phyloP scores from a whole-genome alignment of 768 basidiomycete genomes.

The Rhodotorula sphaerocarpa region DNA sequence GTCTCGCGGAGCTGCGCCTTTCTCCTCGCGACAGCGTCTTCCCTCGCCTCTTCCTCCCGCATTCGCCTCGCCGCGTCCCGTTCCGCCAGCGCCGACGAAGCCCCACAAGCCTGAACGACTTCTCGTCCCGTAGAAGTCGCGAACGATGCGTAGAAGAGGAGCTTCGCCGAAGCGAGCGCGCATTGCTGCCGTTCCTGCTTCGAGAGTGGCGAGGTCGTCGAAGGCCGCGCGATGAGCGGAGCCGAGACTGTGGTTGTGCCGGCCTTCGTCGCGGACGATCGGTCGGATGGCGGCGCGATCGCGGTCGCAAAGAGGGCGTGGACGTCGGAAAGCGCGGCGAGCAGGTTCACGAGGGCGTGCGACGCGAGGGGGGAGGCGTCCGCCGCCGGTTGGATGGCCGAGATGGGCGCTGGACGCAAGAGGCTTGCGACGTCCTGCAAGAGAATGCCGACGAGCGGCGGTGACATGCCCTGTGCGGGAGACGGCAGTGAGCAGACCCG shows the following conservation, averaged over 20 bases:
- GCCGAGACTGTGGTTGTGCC: not conserved
- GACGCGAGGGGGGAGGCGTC: conserved; percentile 1
- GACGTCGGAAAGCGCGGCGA: conserved; percentile 19
- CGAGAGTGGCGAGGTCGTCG: not conserved
- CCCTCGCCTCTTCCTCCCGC: not conserved
- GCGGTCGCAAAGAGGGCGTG: conserved; percentile 5
- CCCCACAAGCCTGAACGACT: not conserved
- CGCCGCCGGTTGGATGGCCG: not conserved
- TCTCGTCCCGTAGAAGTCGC: not conserved
- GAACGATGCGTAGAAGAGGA: conserved; percentile 21
- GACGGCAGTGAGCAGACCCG: no score
- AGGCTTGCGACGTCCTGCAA: conserved; percentile 12
- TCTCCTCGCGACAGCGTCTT: not conserved
- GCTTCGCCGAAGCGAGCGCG: conserved; percentile 19
- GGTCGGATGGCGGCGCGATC: not conserved
- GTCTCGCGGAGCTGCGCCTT: not conserved
- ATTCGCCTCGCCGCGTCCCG: not conserved
- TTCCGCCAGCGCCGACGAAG: not conserved
- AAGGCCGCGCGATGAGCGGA: conserved; percentile 16
- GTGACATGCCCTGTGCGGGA: conserved; percentile 2
- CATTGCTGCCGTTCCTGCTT: conserved; percentile 13
- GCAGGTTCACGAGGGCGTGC: not conserved
- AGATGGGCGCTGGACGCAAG: conserved; percentile 1
- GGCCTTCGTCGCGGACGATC: not conserved
- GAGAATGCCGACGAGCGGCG: conserved; percentile 15